These are phyloP conservation scores for Tirmania nivea DNA, from an alignment of 495 filamentous ascomycete genomes.

Conservation along the genomic window DNA sequence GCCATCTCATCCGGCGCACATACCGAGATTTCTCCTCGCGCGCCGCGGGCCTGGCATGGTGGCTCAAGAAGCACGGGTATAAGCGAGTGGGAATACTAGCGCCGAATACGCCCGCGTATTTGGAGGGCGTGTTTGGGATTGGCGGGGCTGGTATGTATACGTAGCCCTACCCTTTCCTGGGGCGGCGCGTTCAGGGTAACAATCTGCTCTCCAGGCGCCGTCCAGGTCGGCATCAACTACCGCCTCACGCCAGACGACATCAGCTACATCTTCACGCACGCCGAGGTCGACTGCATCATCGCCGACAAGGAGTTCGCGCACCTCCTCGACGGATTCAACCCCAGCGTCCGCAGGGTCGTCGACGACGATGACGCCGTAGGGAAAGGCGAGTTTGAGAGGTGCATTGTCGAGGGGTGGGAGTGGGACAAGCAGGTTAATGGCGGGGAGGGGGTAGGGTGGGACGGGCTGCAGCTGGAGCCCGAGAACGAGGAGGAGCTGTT, in stretches of 20 bases:
- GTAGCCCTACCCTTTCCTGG: no score
- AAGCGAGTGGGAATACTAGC: constrained; percentile 59
- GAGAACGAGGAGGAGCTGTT: constrained; percentile 57
- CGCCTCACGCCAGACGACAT: constrained; percentile 75
- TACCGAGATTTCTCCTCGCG: constrained; percentile 70
- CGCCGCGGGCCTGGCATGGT: constrained; percentile 70
- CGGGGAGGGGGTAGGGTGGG: constrained; percentile 53
- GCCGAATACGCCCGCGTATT: constrained; percentile 84
- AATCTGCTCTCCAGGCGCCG: no score
- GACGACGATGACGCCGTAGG: constrained; percentile 66
- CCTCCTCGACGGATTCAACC: constrained; percentile 48
- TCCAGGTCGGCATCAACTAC: constrained; percentile 78
- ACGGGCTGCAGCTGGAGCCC: constrained; percentile 43
- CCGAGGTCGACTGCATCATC: constrained; percentile 64
- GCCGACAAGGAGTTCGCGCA: constrained; percentile 56
- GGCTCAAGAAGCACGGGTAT: constrained; percentile 44
- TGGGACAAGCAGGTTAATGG: constrained; percentile 39
- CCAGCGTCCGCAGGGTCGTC: constrained; percentile 44
- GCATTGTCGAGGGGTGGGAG: constrained; percentile 55
- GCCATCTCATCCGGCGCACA: constrained; percentile 41
- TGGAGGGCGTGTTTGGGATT: constrained; percentile 78
- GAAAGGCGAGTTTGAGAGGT: constrained; percentile 62
- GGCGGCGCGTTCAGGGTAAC: no score
- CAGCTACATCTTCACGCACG: constrained; percentile 64
- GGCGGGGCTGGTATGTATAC: constrained; percentile 43